phyloP scores from a whole-genome alignment of 805 yeast species.

The Wickerhamomyces canadensis region DNA sequence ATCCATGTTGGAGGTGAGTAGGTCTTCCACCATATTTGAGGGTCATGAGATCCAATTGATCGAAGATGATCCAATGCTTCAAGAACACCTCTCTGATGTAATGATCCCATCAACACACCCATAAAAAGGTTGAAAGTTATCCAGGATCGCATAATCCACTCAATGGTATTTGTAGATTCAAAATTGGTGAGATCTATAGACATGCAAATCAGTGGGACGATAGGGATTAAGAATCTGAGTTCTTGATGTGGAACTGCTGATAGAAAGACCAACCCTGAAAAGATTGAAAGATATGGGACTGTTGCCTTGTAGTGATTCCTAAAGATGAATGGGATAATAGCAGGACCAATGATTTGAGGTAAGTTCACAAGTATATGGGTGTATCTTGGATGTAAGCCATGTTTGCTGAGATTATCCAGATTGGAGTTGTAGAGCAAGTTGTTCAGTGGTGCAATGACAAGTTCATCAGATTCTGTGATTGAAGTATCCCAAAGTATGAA shows the following conservation, averaged over 20 bases:
- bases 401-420: constrained; percentile 54
- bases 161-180: constrained; percentile 12
- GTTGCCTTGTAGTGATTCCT: constrained; percentile 31
- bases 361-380: constrained; percentile 71
- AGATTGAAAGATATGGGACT: constrained; percentile 51
- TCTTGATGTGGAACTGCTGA: constrained; percentile 91
- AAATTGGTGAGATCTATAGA: constrained; percentile 43
- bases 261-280: constrained; percentile 56
- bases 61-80: constrained; percentile 48
- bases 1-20: constrained; percentile 93
- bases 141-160: constrained; percentile 39
- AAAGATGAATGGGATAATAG: constrained; percentile 38
- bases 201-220: constrained; percentile 63
- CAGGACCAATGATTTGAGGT: constrained; percentile 83
- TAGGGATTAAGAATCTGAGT: constrained; percentile 76
- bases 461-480: constrained; percentile 24
- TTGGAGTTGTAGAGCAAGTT: constrained; percentile 67
- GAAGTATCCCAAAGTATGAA: constrained; percentile 53
- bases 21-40: constrained; percentile 87
- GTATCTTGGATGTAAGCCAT: constrained; percentile 78
- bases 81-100: constrained; percentile 89
- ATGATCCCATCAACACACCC: constrained; percentile 65
- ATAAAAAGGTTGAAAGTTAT: constrained; percentile 54
- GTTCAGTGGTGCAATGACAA: constrained; percentile 66
- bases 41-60: constrained; percentile 24